Percentiles rank a stretch among this genome's conserved stretches.
These are phyloP conservation scores for Isabelozyma gotoi DNA, from an alignment of 805 yeast genomes.

Conservation along the genomic window DNA sequence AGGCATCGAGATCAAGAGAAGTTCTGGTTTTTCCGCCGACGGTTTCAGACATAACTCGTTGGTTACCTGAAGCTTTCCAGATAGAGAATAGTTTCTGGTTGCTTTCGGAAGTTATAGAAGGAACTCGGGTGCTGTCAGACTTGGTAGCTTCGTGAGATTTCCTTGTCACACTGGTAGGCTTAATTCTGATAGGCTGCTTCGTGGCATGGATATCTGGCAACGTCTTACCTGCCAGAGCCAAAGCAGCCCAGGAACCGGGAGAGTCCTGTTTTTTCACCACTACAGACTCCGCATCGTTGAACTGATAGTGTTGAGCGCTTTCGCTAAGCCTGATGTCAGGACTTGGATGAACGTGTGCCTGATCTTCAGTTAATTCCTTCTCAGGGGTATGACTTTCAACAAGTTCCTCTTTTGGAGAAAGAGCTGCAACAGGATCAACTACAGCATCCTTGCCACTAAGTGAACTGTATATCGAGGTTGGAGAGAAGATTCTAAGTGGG, in stretches of 20 bases:
- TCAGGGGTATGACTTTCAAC: not conserved
- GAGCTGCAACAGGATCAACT: too few species aligned
- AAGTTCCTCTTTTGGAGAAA: not conserved
- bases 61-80: not conserved
- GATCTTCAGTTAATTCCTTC: not conserved
- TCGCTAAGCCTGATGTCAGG: too few species aligned
- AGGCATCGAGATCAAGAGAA: not conserved
- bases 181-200: not conserved
- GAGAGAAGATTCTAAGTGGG: not conserved
- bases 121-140: not conserved
- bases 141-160: not conserved
- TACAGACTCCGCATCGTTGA: too few species aligned
- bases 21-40: not conserved
- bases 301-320: too few species aligned
- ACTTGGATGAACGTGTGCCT: too few species aligned
- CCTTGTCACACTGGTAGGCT: too few species aligned
- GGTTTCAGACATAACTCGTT: not conserved
- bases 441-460: not conserved
- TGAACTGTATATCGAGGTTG: not conserved
- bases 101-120: not conserved
- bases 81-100: not conserved
- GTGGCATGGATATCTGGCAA: not conserved
- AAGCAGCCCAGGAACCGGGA: too few species aligned
- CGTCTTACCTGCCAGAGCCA: not conserved
- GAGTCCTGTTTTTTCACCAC: too few species aligned